Base-by-base conservation (phyloP, 2,329 filamentous ascomycete species). In the Lecanosticta acicola region DNA sequence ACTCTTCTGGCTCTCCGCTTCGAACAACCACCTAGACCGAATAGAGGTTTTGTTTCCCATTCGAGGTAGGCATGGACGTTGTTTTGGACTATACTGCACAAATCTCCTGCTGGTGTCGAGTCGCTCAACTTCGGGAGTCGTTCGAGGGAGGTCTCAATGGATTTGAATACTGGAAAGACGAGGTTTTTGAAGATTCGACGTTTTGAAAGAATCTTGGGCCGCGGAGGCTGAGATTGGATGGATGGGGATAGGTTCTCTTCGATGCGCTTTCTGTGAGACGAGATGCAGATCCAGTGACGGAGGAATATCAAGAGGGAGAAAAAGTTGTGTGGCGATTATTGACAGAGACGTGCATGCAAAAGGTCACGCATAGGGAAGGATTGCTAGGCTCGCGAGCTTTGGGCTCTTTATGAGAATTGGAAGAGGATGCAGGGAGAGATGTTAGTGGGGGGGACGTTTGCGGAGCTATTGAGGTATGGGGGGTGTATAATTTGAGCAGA, bases 401-500 rank as follows among this genome's bases (percentile, higher is more conserved):
- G 24, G 61, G 60, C 3, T 39, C 53, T n/a, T 43, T 64, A 17
- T 62, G 56, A 58, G 61, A 65, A 41, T 29, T 29, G 24, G 11
- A 5, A 11, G 45, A 48, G 42, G 41, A 58, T 24, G 48, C 47
- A 7, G 55, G 53, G 16, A 59, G 59, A 21, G 47, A 54, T 44
- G 45, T 55, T 19, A n/a, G 51, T 56, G 39, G 33, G 41, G 19
- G 62, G 61, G n/a, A 64, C 61, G 2, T 65, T 62, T 51, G 61
- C 55, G 10, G 58, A 57, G 49, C 34, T 61, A 18, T 44, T 63
- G 26, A 57, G 62, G 43, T 62, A 63, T 46, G 62, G 59, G 7
- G n/a, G 54, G 47, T 26, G 49, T 57, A n/a, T 53, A 62, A 51
- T 62, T 62, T 39, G 56, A 58, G 38, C 61, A 63, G 51, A 56